phyloP scores from a whole-genome alignment of 164 flowering plant genomes.

The Chimonanthus salicifolius region DNA sequence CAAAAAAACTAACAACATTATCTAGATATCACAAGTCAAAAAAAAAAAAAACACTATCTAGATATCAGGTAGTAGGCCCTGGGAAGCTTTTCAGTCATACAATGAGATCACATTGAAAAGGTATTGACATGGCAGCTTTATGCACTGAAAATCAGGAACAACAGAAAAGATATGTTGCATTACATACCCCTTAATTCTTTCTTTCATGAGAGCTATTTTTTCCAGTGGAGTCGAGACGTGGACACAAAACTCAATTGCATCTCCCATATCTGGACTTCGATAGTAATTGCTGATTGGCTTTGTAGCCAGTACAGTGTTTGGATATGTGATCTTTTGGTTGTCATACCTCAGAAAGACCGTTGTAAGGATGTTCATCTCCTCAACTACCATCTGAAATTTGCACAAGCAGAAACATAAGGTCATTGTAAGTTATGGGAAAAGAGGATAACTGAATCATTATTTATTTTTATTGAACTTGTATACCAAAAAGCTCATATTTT shows the following conservation, averaged over 20 bases:
- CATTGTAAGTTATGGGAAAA: background rate
- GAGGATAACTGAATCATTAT: background rate
- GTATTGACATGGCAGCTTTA: too few relatives aligned
- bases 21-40: too few relatives aligned
- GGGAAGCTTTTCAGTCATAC: too few relatives aligned
- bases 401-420: background rate
- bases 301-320: constrained; percentile 44
- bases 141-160: background rate
- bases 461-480: background rate
- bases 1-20: too few relatives aligned
- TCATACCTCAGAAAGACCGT: constrained; percentile 52
- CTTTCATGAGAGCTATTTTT: constrained; percentile 40
- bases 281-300: constrained; percentile 46
- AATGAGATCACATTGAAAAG: too few relatives aligned
- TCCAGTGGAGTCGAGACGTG: constrained; percentile 50
- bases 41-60: too few relatives aligned
- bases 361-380: constrained; percentile 60
- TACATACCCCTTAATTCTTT: constrained; percentile 31
- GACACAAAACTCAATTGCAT: constrained; percentile 44
- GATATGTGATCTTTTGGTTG: constrained; percentile 51
- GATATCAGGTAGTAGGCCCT: too few relatives aligned
- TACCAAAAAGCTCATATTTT: background rate
- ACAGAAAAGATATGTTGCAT: background rate
- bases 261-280: constrained; percentile 56
- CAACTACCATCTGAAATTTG: constrained; percentile 47